phyloP scores from a whole-genome alignment of 2,329 filamentous ascomycete species.

The Beauveria brongniartii region DNA sequence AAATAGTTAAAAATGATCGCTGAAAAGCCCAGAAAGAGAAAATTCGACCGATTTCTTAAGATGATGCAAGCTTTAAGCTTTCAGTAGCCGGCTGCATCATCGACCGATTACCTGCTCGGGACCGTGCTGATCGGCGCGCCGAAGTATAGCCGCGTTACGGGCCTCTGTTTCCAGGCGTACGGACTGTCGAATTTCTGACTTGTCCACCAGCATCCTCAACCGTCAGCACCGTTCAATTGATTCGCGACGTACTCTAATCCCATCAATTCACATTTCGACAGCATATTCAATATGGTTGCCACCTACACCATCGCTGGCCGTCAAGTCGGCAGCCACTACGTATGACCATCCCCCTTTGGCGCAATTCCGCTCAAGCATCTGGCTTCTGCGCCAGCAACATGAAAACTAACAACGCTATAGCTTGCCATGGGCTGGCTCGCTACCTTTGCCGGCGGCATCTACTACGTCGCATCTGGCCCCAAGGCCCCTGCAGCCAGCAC shows the following conservation, averaged over 20 bases:
- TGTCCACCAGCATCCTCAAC: slow-evolving; percentile 9
- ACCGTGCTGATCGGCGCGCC: neutral
- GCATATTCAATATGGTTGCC: slow-evolving; percentile 25
- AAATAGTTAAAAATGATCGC: neutral
- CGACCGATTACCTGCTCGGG: neutral
- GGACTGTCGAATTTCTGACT: slow-evolving; percentile 12
- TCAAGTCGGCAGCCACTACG: slow-evolving; percentile 54
- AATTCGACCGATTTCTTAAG: neutral
- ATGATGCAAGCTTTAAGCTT: neutral
- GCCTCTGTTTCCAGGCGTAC: slow-evolving; percentile 28
- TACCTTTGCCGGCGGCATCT: slow-evolving; percentile 41
- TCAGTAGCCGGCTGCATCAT: neutral
- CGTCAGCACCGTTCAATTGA: slow-evolving; percentile 9
- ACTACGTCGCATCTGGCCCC: slow-evolving; percentile 36
- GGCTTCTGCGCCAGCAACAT: slow-evolving; percentile 8
- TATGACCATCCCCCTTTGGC: slow-evolving; percentile 26
- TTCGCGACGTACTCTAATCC: slow-evolving; percentile 17
- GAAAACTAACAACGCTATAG: slow-evolving; percentile 26
- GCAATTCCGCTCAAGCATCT: neutral
- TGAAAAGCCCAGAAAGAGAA: neutral
- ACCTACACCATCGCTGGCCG: slow-evolving; percentile 50
- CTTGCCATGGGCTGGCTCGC: slow-evolving; percentile 50
- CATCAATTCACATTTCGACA: slow-evolving; percentile 19
- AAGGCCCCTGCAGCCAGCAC: slow-evolving; percentile 32
- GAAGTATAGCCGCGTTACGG: slow-evolving; percentile 11